Conservation (phyloP, 2,329 filamentous ascomycete genomes). For the Colletotrichum destructivum region DNA sequence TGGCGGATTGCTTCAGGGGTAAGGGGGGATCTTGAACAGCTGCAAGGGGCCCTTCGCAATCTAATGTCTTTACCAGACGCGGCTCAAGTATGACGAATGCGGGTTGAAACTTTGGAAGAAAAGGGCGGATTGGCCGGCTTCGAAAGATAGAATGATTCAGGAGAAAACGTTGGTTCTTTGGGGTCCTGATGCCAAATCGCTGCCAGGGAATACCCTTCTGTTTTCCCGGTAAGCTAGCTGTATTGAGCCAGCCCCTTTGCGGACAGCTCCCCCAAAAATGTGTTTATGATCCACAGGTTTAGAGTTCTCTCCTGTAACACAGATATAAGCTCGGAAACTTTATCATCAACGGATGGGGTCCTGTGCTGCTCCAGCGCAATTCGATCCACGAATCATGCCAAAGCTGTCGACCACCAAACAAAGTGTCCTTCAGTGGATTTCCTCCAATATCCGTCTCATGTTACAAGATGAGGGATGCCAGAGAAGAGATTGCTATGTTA, state of each 20-base stretch:
- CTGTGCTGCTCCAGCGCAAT: background rate
- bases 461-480: background rate
- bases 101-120: background rate
- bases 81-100: background rate
- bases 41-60: background rate
- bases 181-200: background rate
- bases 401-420: background rate
- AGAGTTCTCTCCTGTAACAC: slow-evolving; percentile 34
- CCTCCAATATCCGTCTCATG: slow-evolving; percentile 10
- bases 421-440: background rate
- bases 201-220: slow-evolving; percentile 10
- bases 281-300: slow-evolving; percentile 8
- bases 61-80: background rate
- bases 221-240: background rate
- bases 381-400: slow-evolving; percentile 6
- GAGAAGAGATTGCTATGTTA: background rate
- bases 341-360: slow-evolving; percentile 13
- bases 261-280: background rate
- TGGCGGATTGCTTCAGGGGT: slow-evolving; percentile 14
- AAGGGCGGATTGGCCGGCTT: background rate
- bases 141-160: slow-evolving; percentile 4
- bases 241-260: background rate
- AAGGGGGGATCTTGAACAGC: background rate
- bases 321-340: slow-evolving; percentile 22
- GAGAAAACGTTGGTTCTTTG: slow-evolving; percentile 4